Evolutionary conservation across 1,284 basidiomycete species (phyloP).

Genomic region (Puccinia novopanici): DNA sequence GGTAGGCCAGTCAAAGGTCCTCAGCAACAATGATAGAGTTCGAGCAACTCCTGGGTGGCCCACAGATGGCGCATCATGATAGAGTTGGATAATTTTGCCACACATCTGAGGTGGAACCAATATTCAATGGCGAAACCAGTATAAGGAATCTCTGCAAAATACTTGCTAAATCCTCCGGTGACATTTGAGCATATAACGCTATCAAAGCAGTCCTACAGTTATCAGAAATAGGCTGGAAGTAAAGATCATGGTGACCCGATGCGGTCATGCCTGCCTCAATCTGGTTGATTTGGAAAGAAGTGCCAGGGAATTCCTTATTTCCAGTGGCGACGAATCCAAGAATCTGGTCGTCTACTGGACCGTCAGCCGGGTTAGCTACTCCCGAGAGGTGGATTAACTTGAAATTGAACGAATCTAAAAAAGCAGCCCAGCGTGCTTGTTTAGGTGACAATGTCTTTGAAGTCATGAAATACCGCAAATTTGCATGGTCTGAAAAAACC

Average conservation of each 20-base stretch:
- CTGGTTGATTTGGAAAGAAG: background rate
- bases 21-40: background rate
- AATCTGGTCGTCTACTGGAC: background rate
- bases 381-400: conserved; percentile 23
- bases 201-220: too few relatives aligned
- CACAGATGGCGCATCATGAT: too few relatives aligned
- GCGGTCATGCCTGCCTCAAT: too few relatives aligned
- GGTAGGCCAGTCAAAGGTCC: background rate
- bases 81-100: too few relatives aligned
- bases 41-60: too few relatives aligned
- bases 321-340: background rate
- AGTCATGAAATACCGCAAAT: conserved; percentile 28
- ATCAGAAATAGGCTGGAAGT: background rate
- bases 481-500: conserved; percentile 46
- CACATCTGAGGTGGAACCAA: too few relatives aligned
- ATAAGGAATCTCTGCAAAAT: too few relatives aligned
- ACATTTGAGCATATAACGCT: background rate
- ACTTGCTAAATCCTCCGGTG: too few relatives aligned
- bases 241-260: background rate
- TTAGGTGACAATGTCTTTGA: conserved; percentile 2
- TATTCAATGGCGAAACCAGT: too few relatives aligned
- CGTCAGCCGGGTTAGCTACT: conserved; percentile 6
- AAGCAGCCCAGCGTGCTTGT: conserved; percentile 25
- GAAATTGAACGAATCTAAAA: too few relatives aligned
- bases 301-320: background rate